These are phyloP conservation scores for Phialophora tarda DNA, from an alignment of 2,329 filamentous ascomycete genomes.

Conservation along the genomic window DNA sequence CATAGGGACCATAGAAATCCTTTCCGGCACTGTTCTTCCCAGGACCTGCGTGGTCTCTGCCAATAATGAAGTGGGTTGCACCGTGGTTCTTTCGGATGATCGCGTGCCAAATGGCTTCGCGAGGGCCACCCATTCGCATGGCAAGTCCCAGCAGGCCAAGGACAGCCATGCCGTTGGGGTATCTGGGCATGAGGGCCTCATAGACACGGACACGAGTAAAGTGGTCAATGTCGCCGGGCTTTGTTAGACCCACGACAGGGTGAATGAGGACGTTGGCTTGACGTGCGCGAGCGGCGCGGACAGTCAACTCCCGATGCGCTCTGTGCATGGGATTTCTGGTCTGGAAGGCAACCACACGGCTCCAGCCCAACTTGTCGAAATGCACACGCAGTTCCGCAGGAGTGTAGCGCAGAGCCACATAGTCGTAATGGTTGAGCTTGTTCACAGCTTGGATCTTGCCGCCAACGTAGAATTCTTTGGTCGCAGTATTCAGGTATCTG, in stretches of 20 bases:
- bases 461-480: slow-evolving; percentile 88
- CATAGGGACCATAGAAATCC: slow-evolving; percentile 98
- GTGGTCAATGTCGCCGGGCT: slow-evolving; percentile 99
- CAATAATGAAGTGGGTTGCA: slow-evolving; percentile 98
- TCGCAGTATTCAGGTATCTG: slow-evolving; percentile 81
- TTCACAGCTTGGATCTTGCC: slow-evolving; percentile 96
- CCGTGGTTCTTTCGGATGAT: slow-evolving; percentile 99
- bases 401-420: slow-evolving; percentile 94
- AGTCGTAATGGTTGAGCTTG: slow-evolving; percentile 97
- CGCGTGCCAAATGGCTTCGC: slow-evolving; percentile 99
- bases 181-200: slow-evolving; percentile 92
- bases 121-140: slow-evolving; percentile 98
- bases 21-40: slow-evolving; percentile 97
- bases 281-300: slow-evolving; percentile 91
- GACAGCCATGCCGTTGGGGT: slow-evolving; percentile 98
- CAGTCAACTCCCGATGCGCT: slow-evolving; percentile 95
- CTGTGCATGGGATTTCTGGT: slow-evolving; percentile 99
- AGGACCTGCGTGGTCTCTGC: slow-evolving; percentile 95
- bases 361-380: slow-evolving; percentile 99
- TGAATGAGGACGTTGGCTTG: slow-evolving; percentile 99
- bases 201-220: slow-evolving; percentile 99
- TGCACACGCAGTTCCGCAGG: slow-evolving; percentile 92
- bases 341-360: slow-evolving; percentile 97
- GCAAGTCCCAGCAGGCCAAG: slow-evolving; percentile 92
- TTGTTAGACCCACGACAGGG: slow-evolving; percentile 96